phyloP scores from a whole-genome alignment of 805 yeast species.

The Candida vaughaniae region DNA sequence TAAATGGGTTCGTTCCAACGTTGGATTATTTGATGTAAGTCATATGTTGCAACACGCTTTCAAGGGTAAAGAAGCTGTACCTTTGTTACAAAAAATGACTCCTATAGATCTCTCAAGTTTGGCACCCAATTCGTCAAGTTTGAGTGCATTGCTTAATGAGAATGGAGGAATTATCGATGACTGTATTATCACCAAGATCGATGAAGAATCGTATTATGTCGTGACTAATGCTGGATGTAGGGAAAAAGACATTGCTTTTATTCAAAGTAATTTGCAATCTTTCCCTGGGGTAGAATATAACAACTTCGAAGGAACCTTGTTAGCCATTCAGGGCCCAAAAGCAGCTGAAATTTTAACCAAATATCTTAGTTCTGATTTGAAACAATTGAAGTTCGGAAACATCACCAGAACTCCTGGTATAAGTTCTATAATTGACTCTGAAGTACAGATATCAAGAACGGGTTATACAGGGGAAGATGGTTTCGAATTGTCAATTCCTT shows the following conservation, averaged over 20 bases:
- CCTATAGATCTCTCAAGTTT: slow-evolving; percentile 77
- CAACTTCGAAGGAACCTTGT: slow-evolving; percentile 66
- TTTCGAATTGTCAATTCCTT: slow-evolving; percentile 82
- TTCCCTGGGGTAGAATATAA: slow-evolving; percentile 38
- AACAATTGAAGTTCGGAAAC: slow-evolving; percentile 67
- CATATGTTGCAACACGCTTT: slow-evolving; percentile 94
- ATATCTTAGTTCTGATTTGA: slow-evolving; percentile 58
- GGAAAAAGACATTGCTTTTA: slow-evolving; percentile 70
- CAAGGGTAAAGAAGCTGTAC: slow-evolving; percentile 63
- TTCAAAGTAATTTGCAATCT: slow-evolving; percentile 48
- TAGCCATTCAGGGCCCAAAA: slow-evolving; percentile 93
- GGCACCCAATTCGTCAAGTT: slow-evolving; percentile 59
- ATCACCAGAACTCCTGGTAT: slow-evolving; percentile 42
- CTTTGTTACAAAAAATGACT: slow-evolving; percentile 75
- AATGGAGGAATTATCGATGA: slow-evolving; percentile 87
- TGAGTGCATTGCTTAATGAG: slow-evolving; percentile 72
- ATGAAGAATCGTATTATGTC: slow-evolving; percentile 69
- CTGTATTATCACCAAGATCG: slow-evolving; percentile 88
- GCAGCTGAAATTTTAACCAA: slow-evolving; percentile 68
- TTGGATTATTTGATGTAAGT: slow-evolving; percentile 93
- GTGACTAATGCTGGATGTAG: slow-evolving; percentile 97
- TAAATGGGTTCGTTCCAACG: slow-evolving; percentile 84
- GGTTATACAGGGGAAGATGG: slow-evolving; percentile 99
- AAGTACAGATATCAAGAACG: slow-evolving; percentile 83
- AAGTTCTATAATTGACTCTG: slow-evolving; percentile 40